These are phyloP conservation scores for Aspergillus amoenus DNA, from an alignment of 2,329 filamentous ascomycete species.

Conservation along the genomic window DNA sequence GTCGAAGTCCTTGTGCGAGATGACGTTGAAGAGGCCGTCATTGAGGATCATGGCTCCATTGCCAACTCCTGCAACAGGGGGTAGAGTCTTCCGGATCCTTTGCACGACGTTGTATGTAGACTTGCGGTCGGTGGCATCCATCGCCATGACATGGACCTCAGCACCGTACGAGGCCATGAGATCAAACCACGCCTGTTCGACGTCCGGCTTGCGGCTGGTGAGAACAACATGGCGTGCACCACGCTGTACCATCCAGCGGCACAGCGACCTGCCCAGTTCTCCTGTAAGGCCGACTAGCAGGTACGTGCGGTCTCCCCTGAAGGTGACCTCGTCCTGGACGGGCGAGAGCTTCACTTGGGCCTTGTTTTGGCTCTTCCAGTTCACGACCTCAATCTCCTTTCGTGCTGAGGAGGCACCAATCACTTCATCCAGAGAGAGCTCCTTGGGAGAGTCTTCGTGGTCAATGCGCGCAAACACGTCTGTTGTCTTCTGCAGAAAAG, in stretches of 20 bases:
- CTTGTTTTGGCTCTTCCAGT: background rate
- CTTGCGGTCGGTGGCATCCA: slow-evolving; percentile 5
- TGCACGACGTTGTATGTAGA: background rate
- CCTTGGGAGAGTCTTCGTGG: background rate
- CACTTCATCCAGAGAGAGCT: background rate
- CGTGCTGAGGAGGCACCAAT: background rate
- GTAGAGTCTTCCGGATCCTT: background rate
- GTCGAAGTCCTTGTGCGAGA: background rate
- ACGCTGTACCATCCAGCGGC: background rate
- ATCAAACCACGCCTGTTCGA: background rate
- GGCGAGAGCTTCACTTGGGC: background rate
- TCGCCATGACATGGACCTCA: background rate
- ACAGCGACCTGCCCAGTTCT: background rate
- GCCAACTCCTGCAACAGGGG: slow-evolving; percentile 13
- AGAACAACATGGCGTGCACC: slow-evolving; percentile 2
- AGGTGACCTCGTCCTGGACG: background rate
- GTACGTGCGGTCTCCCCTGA: background rate
- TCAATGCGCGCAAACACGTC: background rate
- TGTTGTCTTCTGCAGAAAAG: background rate
- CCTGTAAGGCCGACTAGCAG: background rate
- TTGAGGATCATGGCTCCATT: slow-evolving; percentile 16
- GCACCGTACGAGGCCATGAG: background rate
- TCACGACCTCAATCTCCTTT: background rate
- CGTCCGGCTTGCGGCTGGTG: background rate
- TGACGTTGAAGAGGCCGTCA: slow-evolving; percentile 12